A percentile compares a stretch with the other conserved stretches of the same genome.
Conservation (phyloP, 164 flowering plant species). For the Brasenia schreberi region DNA sequence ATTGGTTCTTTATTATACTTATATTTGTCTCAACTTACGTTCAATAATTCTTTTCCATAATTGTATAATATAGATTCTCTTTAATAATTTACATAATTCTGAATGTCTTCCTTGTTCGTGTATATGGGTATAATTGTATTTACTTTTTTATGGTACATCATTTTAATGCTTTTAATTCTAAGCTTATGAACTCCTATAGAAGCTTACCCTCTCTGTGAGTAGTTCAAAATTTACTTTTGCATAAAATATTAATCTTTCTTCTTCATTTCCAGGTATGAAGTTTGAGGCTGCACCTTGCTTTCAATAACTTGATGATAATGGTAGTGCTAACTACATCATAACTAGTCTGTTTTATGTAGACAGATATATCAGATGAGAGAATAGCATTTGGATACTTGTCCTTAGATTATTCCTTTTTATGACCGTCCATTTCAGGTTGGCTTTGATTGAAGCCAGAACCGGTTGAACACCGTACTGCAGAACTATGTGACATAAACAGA, state of each 20-base stretch:
- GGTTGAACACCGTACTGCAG: not conserved
- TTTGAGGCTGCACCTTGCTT: conserved; percentile 42
- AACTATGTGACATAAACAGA: not conserved
- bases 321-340: conserved; percentile 10
- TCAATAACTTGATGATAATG: conserved; percentile 38
- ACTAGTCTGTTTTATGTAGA: not conserved
- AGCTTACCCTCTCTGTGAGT: not conserved
- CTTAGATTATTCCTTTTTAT: not conserved
- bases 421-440: conserved; percentile 18
- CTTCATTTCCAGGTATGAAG: conserved; percentile 58
- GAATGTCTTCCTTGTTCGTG: too few species aligned
- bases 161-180: too few species aligned
- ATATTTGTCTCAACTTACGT: too few species aligned
- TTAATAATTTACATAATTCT: too few species aligned
- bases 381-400: not conserved
- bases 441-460: conserved; percentile 4
- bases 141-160: too few species aligned
- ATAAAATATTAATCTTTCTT: conserved; percentile 51
- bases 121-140: too few species aligned
- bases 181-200: not conserved
- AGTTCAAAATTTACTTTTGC: conserved; percentile 9
- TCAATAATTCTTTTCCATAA: too few species aligned
- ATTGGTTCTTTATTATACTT: too few species aligned
- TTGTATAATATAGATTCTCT: too few species aligned
- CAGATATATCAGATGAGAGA: not conserved